These are phyloP conservation scores for Lactarius sp. DNA, from an alignment of 768 basidiomycete genomes.

Conservation along the genomic window DNA sequence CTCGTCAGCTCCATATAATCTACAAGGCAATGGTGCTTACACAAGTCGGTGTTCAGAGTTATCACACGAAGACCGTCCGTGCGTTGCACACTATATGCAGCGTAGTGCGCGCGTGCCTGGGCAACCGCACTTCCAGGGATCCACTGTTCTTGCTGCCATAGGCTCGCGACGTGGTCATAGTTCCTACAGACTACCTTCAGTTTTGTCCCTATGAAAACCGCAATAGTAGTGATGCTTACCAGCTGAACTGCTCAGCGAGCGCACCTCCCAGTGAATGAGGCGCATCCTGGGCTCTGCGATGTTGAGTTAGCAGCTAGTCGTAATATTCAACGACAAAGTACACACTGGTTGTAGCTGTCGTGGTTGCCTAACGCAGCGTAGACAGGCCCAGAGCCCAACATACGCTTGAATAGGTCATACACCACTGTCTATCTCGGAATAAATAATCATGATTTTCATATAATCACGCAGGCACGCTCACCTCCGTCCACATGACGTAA, in stretches of 20 bases:
- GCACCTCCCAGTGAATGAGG: conserved; percentile 51
- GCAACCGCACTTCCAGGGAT: conserved; percentile 51
- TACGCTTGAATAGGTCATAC: conserved; percentile 60
- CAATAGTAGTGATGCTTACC: conserved; percentile 36
- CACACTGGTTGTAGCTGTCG: conserved; percentile 64
- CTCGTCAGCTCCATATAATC: conserved; percentile 9
- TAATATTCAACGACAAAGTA: background rate
- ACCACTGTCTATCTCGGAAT: conserved; percentile 45
- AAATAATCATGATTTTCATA: conserved; percentile 9
- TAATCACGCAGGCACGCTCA: conserved; percentile 27
- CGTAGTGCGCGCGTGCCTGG: conserved; percentile 62
- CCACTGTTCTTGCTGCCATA: conserved; percentile 73
- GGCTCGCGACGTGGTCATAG: conserved; percentile 65
- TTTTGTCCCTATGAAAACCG: background rate
- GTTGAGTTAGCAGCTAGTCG: background rate
- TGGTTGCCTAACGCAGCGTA: conserved; percentile 77
- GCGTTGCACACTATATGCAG: conserved; percentile 66
- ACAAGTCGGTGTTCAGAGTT: conserved; percentile 72
- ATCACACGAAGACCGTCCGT: conserved; percentile 64
- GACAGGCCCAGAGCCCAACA: conserved; percentile 62
- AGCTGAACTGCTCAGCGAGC: conserved; percentile 59
- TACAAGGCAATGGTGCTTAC: conserved; percentile 38
- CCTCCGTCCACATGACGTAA: conserved; percentile 61
- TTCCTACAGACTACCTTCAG: conserved; percentile 43
- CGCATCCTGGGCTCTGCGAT: conserved; percentile 53